Evolutionary conservation across 139 green algal genomes (phyloP).

Genomic region (Chlorella sp.): DNA sequence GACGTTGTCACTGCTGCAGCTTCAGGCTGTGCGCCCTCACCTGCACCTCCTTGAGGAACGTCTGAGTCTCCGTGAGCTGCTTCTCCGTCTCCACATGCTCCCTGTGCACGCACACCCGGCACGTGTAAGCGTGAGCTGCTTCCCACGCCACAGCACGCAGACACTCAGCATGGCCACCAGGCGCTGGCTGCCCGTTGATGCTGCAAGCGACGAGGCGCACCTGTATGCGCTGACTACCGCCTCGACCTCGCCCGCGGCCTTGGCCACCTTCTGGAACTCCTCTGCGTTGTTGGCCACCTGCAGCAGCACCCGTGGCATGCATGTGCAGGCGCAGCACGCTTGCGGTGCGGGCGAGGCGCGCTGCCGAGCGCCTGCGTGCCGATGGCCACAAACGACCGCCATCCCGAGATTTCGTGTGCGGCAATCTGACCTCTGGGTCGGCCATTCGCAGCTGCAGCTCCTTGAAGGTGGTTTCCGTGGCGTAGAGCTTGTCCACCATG

Average conservation of each 20-base stretch:
- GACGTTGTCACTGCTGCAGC: neutral
- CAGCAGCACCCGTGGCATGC: neutral
- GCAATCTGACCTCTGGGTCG: conserved; percentile 53
- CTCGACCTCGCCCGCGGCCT: conserved; percentile 67
- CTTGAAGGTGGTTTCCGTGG: conserved; percentile 39
- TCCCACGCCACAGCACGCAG: no score
- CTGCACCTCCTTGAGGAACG: conserved; percentile 56
- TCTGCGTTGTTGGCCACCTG: conserved; percentile 46
- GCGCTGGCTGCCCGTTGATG: no score
- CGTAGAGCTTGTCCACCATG: conserved; percentile 49
- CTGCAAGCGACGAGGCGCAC: conserved; percentile 5
- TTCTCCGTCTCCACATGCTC: conserved; percentile 54
- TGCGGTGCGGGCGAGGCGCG: no score
- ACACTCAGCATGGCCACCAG: no score
- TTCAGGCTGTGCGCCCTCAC: no score
- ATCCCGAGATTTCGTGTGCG: no score
- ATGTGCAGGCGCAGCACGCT: neutral
- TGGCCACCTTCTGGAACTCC: conserved; percentile 77
- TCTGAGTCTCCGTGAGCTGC: conserved; percentile 54
- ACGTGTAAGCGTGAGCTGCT: no score
- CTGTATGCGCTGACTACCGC: conserved; percentile 10
- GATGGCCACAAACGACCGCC: no score
- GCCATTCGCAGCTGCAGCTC: conserved; percentile 73
- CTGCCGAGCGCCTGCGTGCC: no score
- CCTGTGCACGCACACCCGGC: no score